phyloP scores from a whole-genome alignment of 1,284 basidiomycete species.

The Fomitopsis schrenkii region DNA sequence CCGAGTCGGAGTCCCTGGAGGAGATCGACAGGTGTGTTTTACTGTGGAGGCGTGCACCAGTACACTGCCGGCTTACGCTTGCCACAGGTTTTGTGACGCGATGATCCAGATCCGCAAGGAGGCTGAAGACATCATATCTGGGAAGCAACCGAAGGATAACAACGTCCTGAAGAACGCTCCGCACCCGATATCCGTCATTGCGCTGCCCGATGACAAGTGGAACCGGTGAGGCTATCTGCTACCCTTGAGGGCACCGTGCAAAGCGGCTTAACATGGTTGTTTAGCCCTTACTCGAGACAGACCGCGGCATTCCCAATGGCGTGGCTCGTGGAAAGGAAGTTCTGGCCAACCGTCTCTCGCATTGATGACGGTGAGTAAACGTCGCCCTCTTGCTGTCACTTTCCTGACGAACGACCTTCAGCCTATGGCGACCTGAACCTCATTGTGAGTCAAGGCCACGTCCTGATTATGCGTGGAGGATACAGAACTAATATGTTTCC shows the following conservation, averaged over 20 bases:
- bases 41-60: neutral
- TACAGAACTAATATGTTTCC: constrained; percentile 3
- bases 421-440: constrained; percentile 82
- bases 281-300: constrained; percentile 81
- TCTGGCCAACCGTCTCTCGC: constrained; percentile 90
- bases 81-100: constrained; percentile 83
- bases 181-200: constrained; percentile 79
- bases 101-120: constrained; percentile 95
- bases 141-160: constrained; percentile 83
- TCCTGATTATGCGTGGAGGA: neutral
- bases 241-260: neutral
- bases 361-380: constrained; percentile 79
- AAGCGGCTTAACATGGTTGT: neutral
- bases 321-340: constrained; percentile 81
- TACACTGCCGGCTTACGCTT: neutral
- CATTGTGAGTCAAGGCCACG: constrained; percentile 51
- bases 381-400: neutral
- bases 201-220: constrained; percentile 75
- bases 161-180: constrained; percentile 95
- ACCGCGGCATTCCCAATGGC: constrained; percentile 82
- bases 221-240: constrained; percentile 53
- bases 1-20: constrained; percentile 88
- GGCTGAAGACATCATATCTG: constrained; percentile 82
- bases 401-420: constrained; percentile 23
- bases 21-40: constrained; percentile 76